Percentiles rank a stretch among this genome's conserved stretches.
These are phyloP conservation scores for Russula foetens DNA, from an alignment of 768 basidiomycete species.

Conservation along the genomic window DNA sequence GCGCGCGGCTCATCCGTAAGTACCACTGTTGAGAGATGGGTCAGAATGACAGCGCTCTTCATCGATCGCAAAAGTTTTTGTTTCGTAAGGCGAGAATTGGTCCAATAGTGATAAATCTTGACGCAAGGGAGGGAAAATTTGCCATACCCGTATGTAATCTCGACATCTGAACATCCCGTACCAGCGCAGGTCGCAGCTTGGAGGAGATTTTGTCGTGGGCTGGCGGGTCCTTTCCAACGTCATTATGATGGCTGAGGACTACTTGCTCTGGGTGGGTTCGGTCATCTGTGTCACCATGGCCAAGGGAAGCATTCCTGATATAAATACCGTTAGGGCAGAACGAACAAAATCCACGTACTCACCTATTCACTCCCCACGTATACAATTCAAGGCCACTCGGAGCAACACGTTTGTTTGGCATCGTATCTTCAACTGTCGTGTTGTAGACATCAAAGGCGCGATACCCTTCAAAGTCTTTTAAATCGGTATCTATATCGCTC, in stretches of 20 bases:
- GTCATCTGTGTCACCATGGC: slow-evolving; percentile 73
- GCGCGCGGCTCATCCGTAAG: slow-evolving; percentile 65
- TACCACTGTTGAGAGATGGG: slow-evolving; percentile 29
- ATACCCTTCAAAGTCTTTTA: slow-evolving; percentile 85
- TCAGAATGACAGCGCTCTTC: neutral
- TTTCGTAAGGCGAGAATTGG: neutral
- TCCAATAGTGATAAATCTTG: neutral
- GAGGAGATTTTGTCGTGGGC: slow-evolving; percentile 28
- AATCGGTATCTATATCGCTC: slow-evolving; percentile 56
- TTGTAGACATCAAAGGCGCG: slow-evolving; percentile 93
- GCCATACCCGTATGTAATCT: slow-evolving; percentile 75
- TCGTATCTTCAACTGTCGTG: slow-evolving; percentile 19
- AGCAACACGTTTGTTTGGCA: neutral
- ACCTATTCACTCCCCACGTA: slow-evolving; percentile 76
- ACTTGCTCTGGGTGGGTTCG: slow-evolving; percentile 74
- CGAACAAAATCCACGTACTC: neutral
- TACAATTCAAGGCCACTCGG: slow-evolving; percentile 48
- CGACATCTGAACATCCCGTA: slow-evolving; percentile 70
- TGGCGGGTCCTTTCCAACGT: slow-evolving; percentile 12
- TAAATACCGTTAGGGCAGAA: neutral
- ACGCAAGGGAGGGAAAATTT: neutral
- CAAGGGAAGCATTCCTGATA: slow-evolving; percentile 78
- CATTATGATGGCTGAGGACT: slow-evolving; percentile 29
- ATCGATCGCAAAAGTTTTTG: neutral
- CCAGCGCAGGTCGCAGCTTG: slow-evolving; percentile 55